phyloP scores from a whole-genome alignment of 2,329 filamentous ascomycete species.

The Botrytis byssoidea region DNA sequence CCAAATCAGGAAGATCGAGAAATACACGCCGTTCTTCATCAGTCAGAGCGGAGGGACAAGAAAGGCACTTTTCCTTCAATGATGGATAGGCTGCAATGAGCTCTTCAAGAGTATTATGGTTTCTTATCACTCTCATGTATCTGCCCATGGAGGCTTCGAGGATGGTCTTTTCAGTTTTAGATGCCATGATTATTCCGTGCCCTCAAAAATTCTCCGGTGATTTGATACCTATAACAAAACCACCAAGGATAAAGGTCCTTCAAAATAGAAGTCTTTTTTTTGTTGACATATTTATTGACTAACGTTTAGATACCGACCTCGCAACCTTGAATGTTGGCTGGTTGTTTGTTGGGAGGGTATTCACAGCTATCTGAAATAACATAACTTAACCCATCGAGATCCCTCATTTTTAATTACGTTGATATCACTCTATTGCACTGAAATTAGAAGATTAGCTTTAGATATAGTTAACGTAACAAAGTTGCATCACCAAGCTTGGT shows the following conservation, averaged over 20 bases:
- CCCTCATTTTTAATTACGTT: background rate
- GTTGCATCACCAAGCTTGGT: background rate
- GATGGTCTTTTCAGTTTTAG: background rate
- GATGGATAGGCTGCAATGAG: background rate
- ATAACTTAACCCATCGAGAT: background rate
- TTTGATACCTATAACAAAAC: background rate
- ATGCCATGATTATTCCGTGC: background rate
- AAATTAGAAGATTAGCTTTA: background rate
- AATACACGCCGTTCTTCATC: background rate
- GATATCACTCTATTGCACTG: background rate
- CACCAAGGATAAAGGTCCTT: background rate
- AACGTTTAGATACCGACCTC: background rate
- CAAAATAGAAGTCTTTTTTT: background rate
- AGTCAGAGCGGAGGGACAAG: background rate
- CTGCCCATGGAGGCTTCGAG: background rate
- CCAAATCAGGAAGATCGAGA: background rate
- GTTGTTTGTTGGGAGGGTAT: background rate
- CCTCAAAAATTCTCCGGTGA: background rate
- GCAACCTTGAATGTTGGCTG: background rate
- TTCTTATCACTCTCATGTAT: background rate
- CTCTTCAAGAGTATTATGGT: background rate
- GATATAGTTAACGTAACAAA: background rate
- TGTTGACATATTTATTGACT: background rate
- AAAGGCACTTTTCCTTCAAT: background rate
- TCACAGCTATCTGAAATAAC: background rate